Base-by-base conservation (phyloP, 2,329 filamentous ascomycete species). In the Hawksworthiomyces lignivorus region DNA sequence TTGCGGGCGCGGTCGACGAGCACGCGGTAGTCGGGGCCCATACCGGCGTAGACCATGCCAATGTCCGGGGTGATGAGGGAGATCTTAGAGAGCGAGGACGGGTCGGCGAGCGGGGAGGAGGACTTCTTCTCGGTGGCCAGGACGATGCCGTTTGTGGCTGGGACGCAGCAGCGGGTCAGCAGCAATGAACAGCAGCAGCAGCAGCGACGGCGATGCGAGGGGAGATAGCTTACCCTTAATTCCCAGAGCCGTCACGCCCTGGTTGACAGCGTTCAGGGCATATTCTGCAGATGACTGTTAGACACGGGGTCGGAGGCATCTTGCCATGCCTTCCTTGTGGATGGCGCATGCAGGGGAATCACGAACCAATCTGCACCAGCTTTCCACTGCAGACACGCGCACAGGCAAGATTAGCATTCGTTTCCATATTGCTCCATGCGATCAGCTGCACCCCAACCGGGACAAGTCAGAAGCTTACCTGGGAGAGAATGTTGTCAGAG, bases 61-160 rank as follows among this genome's bases (percentile, higher is more conserved):
- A 98, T 97, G 75, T 98, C 92, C 58, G 92, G 92, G 36, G 92
- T 98, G 70, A 98, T 89, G 63, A 94, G 80, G 63, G 87, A 94
- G 71, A 98, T 87, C 75, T 98, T 98, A 57, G 89, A 92, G 52
- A 95, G 82, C 30, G 92, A 97, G 56, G 84, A 80, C 56, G 92
- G 83, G 62, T 98, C 92, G 72, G 94, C 90, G 58, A 98, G 85
- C 40, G 92, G 89, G 37, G 92, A 96, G 28, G 90, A 96, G 33
- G 90, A 96, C 70, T 98, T 98, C 80, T 98, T 98, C 72, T 98
- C 92, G 51, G 92, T 98, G 50, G 92, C 92, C 52, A 98, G 86
- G 52, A 98, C 92, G 62, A 98, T 95, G 56, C 92, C 92, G 68
- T 98, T 98, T 55, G 92, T 97, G 55, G 92, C 92, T 96, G 55